Conservation (phyloP, 345 rosid genomes). For the Eucalyptus pumila region DNA sequence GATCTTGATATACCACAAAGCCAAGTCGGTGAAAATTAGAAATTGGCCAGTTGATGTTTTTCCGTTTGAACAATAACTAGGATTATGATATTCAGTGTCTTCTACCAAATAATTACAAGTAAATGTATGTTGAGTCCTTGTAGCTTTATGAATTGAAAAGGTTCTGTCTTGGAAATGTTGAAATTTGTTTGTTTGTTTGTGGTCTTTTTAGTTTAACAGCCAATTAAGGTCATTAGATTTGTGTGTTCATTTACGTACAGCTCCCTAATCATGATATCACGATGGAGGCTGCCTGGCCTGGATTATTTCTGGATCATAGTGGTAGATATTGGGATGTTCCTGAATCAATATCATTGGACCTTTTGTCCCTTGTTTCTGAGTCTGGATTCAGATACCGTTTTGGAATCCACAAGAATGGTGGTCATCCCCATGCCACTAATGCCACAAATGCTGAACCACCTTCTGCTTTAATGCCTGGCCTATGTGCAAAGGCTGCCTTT, state of each 20-base stretch:
- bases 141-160: neutral
- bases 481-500: conserved; percentile 73
- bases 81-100: neutral
- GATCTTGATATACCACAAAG: neutral
- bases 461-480: conserved; percentile 53
- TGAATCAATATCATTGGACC: conserved; percentile 55
- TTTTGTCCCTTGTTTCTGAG: conserved; percentile 43
- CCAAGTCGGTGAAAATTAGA: neutral
- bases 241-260: conserved; percentile 16
- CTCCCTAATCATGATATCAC: conserved; percentile 65
- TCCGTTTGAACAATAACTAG: neutral
- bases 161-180: neutral
- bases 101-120: neutral
- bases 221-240: neutral
- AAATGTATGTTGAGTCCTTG: neutral
- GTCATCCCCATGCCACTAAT: conserved; percentile 39
- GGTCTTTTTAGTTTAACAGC: neutral
- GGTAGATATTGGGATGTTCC: conserved; percentile 90
- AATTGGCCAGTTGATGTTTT: neutral
- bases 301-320: conserved; percentile 55
- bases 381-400: conserved; percentile 59
- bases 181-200: neutral
- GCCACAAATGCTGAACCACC: conserved; percentile 32
- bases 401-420: conserved; percentile 54
- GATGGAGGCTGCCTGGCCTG: conserved; percentile 86